Base-by-base conservation (phyloP, 2,329 filamentous ascomycete genomes). In the Arthrobotrys megalospora region DNA sequence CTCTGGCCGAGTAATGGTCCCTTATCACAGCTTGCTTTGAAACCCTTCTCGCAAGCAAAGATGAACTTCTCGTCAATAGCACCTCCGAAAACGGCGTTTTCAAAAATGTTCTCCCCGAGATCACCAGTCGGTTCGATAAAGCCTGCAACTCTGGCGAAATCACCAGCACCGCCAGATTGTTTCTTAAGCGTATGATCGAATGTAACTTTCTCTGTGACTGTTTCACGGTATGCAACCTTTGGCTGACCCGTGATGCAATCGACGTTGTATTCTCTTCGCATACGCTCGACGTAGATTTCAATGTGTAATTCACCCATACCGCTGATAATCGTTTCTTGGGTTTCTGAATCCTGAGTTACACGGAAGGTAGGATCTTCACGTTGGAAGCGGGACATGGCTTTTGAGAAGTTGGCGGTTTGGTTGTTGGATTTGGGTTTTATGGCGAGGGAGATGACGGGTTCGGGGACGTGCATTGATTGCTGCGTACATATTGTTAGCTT, bases 341-440 rank as follows among this genome's bases (percentile, higher is more conserved):
- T 95, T 86, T 99, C 96, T 14, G 90, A 86, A 83, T 99, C 96
- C 82, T 97, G 94, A 82, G 93, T 92, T 43, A 99, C 93, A 67
- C 96, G 91, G 90, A 99, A 99, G 11, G 96, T 99, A 2, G 96
- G 96, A 83, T 99, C 96, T 86, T 99, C 96, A 80, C 96, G 92
- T 86, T 97, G 95, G 89, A 99, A 99, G 81, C 96, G 93, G 84
- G 95, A 96, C 91, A 99, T 98, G 81, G 96, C 96, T 87, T 99
- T 99, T 83, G 91, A 94, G 88, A 99, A 99, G 87, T 96, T 96
- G 84, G 93, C 90, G 75, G 92, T 91, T 83, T 99, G 95, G 84
- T 93, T 96, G 84, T 89, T 94, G 84, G 93, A 91, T 88, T 98
- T 98, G 58, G 96, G 96, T 85, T 93, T 94, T 87, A 99, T 98